phyloP scores from a whole-genome alignment of 306 rosid species.

The Citrullus colocynthis region DNA sequence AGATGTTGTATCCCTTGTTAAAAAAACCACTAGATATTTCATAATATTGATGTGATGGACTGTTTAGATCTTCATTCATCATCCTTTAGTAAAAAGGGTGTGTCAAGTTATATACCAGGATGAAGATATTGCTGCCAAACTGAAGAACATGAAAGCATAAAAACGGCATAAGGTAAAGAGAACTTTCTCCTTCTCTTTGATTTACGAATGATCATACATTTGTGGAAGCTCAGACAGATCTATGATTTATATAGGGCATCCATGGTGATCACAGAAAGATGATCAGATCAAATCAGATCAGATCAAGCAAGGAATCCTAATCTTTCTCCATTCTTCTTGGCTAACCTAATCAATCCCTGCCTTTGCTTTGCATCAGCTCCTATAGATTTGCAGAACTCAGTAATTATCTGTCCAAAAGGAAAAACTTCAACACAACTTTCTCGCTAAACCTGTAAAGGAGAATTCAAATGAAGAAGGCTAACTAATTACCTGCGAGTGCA shows the following conservation, averaged over 20 bases:
- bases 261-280: background rate
- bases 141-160: background rate
- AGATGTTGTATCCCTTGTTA: background rate
- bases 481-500: conserved; percentile 79
- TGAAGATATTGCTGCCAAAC: background rate
- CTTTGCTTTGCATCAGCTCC: conserved; percentile 98
- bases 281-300: background rate
- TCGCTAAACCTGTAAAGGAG: background rate
- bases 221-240: background rate
- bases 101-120: background rate
- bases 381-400: conserved; percentile 95
- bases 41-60: background rate
- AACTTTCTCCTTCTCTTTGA: background rate
- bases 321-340: conserved; percentile 94
- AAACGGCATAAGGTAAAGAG: background rate
- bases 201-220: background rate
- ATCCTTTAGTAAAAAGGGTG: background rate
- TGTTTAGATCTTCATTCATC: background rate
- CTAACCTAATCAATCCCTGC: conserved; percentile 94
- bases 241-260: background rate
- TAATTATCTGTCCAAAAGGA: conserved; percentile 46
- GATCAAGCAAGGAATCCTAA: conserved; percentile 86
- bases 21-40: background rate
- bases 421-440: background rate
- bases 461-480: background rate